phyloP scores from a whole-genome alignment of 2,329 filamentous ascomycete species.

The Xylariomycetidae sp. region DNA sequence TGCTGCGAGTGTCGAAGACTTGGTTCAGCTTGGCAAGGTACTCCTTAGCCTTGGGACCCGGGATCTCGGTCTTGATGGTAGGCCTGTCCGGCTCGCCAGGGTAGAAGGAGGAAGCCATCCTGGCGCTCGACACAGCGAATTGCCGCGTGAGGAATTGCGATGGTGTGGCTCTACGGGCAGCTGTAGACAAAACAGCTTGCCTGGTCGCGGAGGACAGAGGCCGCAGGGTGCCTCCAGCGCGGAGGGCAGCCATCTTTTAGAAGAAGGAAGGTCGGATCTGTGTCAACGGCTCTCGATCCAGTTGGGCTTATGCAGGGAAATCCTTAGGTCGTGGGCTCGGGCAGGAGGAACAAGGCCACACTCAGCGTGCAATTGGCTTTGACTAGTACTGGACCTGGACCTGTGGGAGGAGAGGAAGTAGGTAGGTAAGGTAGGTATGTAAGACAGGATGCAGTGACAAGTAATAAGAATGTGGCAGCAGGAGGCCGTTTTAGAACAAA shows the following conservation, averaged over 20 bases:
- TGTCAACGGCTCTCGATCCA: too few relatives aligned
- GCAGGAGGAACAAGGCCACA: too few relatives aligned
- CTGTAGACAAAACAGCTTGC: constrained; percentile 9
- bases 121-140: constrained; percentile 12
- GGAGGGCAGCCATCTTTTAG: constrained; percentile 22
- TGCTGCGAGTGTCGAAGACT: constrained; percentile 78
- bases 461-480: too few relatives aligned
- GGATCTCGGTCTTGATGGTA: constrained; percentile 56
- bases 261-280: neutral
- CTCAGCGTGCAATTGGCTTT: too few relatives aligned
- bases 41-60: constrained; percentile 68
- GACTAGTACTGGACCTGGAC: too few relatives aligned
- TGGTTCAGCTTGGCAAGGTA: constrained; percentile 64
- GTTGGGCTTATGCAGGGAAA: neutral
- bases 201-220: constrained; percentile 15
- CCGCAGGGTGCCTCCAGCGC: constrained; percentile 21
- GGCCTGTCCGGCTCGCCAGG: constrained; percentile 46
- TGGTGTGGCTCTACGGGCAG: constrained; percentile 10
- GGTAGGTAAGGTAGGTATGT: too few relatives aligned
- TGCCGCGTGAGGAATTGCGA: constrained; percentile 12
- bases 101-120: constrained; percentile 25
- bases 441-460: too few relatives aligned
- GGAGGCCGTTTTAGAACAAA: too few relatives aligned
- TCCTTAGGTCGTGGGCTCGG: too few relatives aligned
- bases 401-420: too few relatives aligned